Percentiles rank a stretch among this genome's conserved stretches.
Conservation (phyloP, 2,329 filamentous ascomycete species). For the Aspergillus cejpii region DNA sequence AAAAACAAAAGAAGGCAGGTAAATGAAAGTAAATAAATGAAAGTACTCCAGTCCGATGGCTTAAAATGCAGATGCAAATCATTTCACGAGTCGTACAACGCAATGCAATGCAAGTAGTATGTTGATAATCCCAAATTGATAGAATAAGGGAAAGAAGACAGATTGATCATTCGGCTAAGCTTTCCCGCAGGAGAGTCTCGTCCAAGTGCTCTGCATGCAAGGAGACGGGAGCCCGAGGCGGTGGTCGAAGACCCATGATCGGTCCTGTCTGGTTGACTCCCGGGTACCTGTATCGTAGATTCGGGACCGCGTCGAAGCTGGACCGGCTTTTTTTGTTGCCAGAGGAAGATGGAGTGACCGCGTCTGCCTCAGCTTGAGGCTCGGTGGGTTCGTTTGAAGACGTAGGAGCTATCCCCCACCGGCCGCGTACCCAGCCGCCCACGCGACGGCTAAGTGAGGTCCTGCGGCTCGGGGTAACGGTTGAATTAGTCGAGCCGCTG, state of each 20-base stretch:
- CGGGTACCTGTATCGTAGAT: slow-evolving; percentile 46
- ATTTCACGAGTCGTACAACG: background rate
- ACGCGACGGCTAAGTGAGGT: slow-evolving; percentile 47
- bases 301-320: slow-evolving; percentile 4
- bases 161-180: slow-evolving; percentile 43
- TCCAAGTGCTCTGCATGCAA: slow-evolving; percentile 56
- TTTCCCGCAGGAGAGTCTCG: slow-evolving; percentile 55
- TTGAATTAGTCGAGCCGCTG: slow-evolving; percentile 17
- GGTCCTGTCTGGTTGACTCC: slow-evolving; percentile 74
- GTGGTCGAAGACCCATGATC: slow-evolving; percentile 62
- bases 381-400: slow-evolving; percentile 11
- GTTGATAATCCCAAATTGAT: background rate
- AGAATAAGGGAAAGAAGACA: slow-evolving; percentile 4
- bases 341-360: slow-evolving; percentile 49
- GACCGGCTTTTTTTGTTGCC: slow-evolving; percentile 43
- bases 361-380: slow-evolving; percentile 2
- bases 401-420: slow-evolving; percentile 53
- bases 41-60: background rate
- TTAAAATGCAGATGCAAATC: background rate
- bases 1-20: background rate
- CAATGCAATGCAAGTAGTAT: slow-evolving; percentile 5
- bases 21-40: background rate
- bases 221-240: slow-evolving; percentile 50
- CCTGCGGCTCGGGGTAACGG: slow-evolving; percentile 20
- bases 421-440: slow-evolving; percentile 60